Conservation (phyloP, 2,329 filamentous ascomycete genomes). For the Aspergillus carbonarius region DNA sequence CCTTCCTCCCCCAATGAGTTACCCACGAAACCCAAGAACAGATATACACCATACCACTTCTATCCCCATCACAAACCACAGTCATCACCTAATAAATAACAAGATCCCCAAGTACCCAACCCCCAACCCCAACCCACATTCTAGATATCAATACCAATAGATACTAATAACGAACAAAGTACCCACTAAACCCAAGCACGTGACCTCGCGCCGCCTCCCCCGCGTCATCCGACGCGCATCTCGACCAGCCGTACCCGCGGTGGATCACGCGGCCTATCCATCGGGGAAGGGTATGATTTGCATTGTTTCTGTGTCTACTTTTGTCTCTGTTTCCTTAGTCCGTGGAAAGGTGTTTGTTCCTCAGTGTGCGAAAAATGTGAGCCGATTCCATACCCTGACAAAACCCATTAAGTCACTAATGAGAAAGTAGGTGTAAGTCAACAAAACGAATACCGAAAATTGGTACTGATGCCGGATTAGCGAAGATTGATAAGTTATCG, state of each 20-base stretch:
- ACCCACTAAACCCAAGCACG: background rate
- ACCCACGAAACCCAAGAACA: too few relatives aligned
- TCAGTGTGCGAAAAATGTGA: too few relatives aligned
- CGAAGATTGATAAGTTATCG: slow-evolving; percentile 84
- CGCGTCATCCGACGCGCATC: background rate
- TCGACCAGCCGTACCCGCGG: background rate
- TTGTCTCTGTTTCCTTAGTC: too few relatives aligned
- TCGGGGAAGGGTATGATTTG: background rate
- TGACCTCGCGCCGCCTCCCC: slow-evolving; percentile 14
- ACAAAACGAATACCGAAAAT: too few relatives aligned
- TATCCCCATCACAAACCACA: too few relatives aligned
- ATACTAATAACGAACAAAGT: too few relatives aligned
- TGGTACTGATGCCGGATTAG: slow-evolving; percentile 40
- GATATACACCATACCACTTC: too few relatives aligned
- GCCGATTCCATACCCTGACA: background rate
- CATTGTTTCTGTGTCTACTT: too few relatives aligned
- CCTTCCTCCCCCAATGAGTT: too few relatives aligned
- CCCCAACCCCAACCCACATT: background rate
- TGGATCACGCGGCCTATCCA: background rate
- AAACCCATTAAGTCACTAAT: slow-evolving; percentile 10
- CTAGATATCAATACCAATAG: background rate
- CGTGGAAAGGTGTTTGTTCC: too few relatives aligned
- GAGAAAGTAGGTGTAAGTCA: slow-evolving; percentile 32
- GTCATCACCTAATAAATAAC: too few relatives aligned
- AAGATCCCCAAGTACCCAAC: too few relatives aligned